phyloP scores from a whole-genome alignment of 164 flowering plant genomes.

The Chloranthus sessilifolius region DNA sequence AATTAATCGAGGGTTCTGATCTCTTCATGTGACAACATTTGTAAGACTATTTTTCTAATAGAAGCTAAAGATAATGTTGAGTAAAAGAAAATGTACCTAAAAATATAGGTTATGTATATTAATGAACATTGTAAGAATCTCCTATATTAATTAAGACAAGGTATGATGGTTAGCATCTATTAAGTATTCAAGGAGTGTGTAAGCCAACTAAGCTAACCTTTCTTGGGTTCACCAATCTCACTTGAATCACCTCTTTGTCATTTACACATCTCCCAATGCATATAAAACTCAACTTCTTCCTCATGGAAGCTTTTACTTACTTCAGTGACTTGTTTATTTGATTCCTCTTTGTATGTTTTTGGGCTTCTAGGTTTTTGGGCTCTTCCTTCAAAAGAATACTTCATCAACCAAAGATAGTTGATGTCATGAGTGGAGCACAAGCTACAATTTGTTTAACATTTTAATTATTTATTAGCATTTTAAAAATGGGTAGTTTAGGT shows the following conservation, averaged over 20 bases:
- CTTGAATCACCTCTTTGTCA: conserved; percentile 7
- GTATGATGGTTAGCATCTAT: conserved; percentile 11
- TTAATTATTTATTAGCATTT: conserved; percentile 10
- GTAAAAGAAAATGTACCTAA: too few relatives aligned
- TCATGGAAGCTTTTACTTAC: too few relatives aligned
- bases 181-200: conserved; percentile 9
- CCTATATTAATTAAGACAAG: conserved; percentile 2
- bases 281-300: too few relatives aligned
- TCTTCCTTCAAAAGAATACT: conserved; percentile 5
- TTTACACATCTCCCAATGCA: not conserved
- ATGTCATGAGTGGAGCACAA: conserved; percentile 38
- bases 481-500: conserved; percentile 13
- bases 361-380: conserved; percentile 25
- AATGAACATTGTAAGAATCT: conserved; percentile 2
- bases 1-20: not conserved
- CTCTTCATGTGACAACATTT: too few relatives aligned
- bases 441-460: conserved; percentile 21
- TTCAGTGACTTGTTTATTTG: too few relatives aligned
- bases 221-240: conserved; percentile 12
- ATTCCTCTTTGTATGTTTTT: conserved; percentile 5
- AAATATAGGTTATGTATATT: too few relatives aligned
- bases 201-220: conserved; percentile 3
- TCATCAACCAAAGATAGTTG: conserved; percentile 19
- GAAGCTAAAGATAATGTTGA: too few relatives aligned
- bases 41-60: too few relatives aligned